A percentile compares a stretch with the other conserved stretches of the same genome.
Evolutionary conservation across 2,329 filamentous ascomycete species (phyloP).

Genomic region (Beauveria varroae): DNA sequence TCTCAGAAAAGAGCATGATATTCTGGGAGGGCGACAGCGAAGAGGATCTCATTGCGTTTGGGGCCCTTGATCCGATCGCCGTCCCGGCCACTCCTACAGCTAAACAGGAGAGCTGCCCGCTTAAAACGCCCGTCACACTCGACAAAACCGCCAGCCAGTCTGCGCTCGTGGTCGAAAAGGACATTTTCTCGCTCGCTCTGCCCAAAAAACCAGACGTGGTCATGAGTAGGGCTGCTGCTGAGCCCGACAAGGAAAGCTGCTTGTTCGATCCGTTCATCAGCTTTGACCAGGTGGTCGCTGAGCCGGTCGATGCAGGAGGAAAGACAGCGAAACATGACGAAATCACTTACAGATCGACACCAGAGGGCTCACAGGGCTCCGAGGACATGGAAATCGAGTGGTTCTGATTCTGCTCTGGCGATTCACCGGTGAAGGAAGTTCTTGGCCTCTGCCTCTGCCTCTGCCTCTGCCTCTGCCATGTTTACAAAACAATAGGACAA

Average conservation of each 20-base stretch:
- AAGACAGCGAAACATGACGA: neutral
- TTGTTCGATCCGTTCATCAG: no score
- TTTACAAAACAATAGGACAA: no score
- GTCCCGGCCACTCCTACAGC: no score
- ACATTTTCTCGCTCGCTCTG: no score
- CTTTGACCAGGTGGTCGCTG: no score
- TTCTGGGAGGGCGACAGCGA: conserved; percentile 4
- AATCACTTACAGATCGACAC: neutral
- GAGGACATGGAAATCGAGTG: conserved; percentile 4
- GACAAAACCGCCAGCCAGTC: no score
- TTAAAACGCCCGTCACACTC: no score
- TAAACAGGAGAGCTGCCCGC: no score
- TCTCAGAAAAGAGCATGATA: neutral
- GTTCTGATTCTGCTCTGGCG: neutral
- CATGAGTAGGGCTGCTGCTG: neutral
- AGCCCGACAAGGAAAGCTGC: no score
- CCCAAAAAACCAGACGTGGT: no score
- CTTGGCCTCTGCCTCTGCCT: neutral
- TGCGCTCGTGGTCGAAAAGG: no score
- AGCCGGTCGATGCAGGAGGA: neutral
- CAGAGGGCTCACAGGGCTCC: neutral
- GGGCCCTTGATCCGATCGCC: neutral
- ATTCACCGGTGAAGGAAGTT: neutral
- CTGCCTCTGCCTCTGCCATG: neutral
- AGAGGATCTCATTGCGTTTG: conserved; percentile 1